Conservation (phyloP, 441 rosid genomes). For the Gossypium gossypioides region DNA sequence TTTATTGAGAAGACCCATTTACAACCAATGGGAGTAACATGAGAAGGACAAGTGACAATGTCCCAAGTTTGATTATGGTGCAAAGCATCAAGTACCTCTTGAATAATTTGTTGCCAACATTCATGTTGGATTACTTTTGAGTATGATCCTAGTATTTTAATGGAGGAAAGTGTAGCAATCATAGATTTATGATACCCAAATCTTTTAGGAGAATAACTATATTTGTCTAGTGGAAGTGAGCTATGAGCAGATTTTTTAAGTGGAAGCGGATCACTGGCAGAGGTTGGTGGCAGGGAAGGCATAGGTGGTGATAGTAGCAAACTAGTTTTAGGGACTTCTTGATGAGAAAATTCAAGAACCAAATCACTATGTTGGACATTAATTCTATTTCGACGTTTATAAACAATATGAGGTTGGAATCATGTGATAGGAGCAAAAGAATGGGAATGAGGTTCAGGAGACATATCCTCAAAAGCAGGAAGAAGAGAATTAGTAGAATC, state of each 20-base stretch:
- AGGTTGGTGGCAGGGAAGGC: too few species aligned
- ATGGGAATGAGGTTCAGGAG: neutral
- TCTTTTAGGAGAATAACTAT: too few species aligned
- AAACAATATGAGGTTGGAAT: neutral
- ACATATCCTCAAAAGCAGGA: neutral
- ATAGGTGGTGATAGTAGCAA: too few species aligned
- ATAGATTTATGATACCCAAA: too few species aligned
- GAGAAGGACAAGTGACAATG: neutral
- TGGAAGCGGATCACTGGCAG: too few species aligned
- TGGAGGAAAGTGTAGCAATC: too few species aligned
- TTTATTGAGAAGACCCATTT: neutral
- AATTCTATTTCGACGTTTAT: neutral
- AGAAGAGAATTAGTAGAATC: neutral
- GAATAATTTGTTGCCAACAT: neutral
- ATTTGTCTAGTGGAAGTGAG: too few species aligned
- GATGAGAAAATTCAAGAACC: too few species aligned
- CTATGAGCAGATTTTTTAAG: too few species aligned
- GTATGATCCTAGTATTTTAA: too few species aligned
- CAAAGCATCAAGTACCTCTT: neutral
- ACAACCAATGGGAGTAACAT: neutral
- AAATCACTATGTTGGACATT: too few species aligned
- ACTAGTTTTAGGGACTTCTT: too few species aligned
- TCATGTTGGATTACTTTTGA: neutral
- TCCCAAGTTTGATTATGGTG: neutral
- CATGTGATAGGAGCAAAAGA: neutral